A percentile compares a stretch with the other conserved stretches of the same genome.
Evolutionary conservation across 768 basidiomycete species (phyloP).

Genomic region (Russula dissimulans): DNA sequence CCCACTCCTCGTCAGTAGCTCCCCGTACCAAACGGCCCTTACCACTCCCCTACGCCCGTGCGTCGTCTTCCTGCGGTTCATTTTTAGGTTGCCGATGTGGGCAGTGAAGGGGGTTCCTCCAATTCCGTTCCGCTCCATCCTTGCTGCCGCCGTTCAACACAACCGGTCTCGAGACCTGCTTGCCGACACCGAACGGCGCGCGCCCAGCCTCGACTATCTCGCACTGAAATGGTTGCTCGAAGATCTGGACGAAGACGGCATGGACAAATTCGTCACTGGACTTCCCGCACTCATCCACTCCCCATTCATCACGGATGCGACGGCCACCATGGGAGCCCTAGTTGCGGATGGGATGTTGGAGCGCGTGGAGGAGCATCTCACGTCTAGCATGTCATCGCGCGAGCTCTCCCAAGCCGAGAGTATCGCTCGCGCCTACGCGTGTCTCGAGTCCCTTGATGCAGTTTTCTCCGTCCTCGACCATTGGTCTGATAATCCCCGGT

Average conservation of each 20-base stretch:
- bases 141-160: background rate
- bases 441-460: background rate
- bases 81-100: background rate
- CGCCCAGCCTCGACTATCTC: background rate
- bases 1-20: constrained; percentile 2
- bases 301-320: background rate
- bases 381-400: background rate
- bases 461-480: constrained; percentile 1
- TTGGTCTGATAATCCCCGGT: background rate
- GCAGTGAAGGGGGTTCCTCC: background rate
- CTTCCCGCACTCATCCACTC: background rate
- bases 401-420: background rate
- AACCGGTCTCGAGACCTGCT: background rate
- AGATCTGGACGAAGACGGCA: background rate
- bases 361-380: background rate
- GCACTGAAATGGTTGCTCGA: constrained; percentile 2
- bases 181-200: background rate
- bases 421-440: background rate
- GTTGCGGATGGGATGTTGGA: background rate
- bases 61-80: background rate
- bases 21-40: constrained; percentile 11
- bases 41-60: constrained; percentile 3
- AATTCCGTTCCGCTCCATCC: background rate
- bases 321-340: background rate
- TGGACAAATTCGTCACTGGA: constrained; percentile 3